A percentile compares a stretch with the other conserved stretches of the same genome.
These are phyloP conservation scores for Tylopilus sp. DNA, from an alignment of 1,284 basidiomycete species.

Conservation along the genomic window DNA sequence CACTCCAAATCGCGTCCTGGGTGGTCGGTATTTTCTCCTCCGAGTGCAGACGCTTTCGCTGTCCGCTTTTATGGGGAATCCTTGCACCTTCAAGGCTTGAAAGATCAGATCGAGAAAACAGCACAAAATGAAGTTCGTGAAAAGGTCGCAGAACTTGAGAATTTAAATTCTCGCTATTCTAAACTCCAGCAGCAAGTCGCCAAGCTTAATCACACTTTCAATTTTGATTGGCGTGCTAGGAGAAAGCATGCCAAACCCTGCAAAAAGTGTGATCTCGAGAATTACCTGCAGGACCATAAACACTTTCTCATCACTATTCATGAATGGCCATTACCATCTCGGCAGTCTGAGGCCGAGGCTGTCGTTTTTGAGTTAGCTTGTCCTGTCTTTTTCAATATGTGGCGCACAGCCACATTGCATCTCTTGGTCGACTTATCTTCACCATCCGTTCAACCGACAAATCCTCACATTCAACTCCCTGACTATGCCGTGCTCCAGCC, in stretches of 20 bases:
- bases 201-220: slow-evolving; percentile 4
- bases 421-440: slow-evolving; percentile 49
- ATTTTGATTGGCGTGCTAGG: background rate
- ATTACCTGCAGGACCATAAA: slow-evolving; percentile 20
- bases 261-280: slow-evolving; percentile 43
- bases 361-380: slow-evolving; percentile 58
- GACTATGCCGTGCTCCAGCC: background rate
- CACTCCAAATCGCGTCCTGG: slow-evolving; percentile 20
- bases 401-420: slow-evolving; percentile 55
- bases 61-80: slow-evolving; percentile 44
- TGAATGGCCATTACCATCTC: slow-evolving; percentile 59
- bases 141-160: slow-evolving; percentile 40
- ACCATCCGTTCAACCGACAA: background rate
- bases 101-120: slow-evolving; percentile 39
- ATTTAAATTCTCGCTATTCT: slow-evolving; percentile 15
- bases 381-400: slow-evolving; percentile 52
- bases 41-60: slow-evolving; percentile 33
- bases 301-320: slow-evolving; percentile 43
- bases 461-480: slow-evolving; percentile 12
- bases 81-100: slow-evolving; percentile 32
- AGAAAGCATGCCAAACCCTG: slow-evolving; percentile 20
- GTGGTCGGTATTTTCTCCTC: slow-evolving; percentile 34
- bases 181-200: slow-evolving; percentile 21
- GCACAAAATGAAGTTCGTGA: slow-evolving; percentile 29
- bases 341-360: slow-evolving; percentile 30